Evolutionary conservation across 768 basidiomycete species (phyloP).

Genomic region (Auriscalpium orientale): DNA sequence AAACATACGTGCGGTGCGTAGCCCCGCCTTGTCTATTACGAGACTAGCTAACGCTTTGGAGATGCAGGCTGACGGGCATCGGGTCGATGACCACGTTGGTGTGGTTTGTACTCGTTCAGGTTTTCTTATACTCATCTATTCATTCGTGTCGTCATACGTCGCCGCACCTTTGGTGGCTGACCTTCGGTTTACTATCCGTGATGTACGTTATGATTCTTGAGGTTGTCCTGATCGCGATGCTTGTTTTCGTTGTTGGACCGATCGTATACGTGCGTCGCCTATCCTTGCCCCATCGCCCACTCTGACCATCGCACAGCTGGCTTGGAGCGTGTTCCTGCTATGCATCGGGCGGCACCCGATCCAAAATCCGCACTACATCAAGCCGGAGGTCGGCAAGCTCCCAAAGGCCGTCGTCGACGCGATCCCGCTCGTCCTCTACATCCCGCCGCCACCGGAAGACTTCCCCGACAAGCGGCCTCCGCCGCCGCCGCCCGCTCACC

Average conservation of each 20-base stretch:
- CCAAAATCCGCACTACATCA: conserved; percentile 65
- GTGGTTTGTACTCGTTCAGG: conserved; percentile 80
- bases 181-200: conserved; percentile 70
- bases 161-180: conserved; percentile 84
- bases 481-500: conserved; percentile 37
- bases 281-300: neutral
- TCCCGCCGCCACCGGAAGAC: conserved; percentile 65
- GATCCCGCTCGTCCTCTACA: conserved; percentile 81
- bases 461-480: conserved; percentile 17
- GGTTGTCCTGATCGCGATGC: conserved; percentile 64
- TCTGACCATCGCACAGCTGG: conserved; percentile 35
- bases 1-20: too few species aligned
- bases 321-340: conserved; percentile 73
- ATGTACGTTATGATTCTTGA: conserved; percentile 71
- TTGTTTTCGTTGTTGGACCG: conserved; percentile 74
- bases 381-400: conserved; percentile 72
- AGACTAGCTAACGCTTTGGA: too few species aligned
- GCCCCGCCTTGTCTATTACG: too few species aligned
- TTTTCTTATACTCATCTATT: conserved; percentile 70
- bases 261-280: conserved; percentile 59
- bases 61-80: conserved; percentile 48
- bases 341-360: conserved; percentile 76
- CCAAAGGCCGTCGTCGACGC: conserved; percentile 64
- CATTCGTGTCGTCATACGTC: conserved; percentile 64
- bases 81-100: conserved; percentile 64